Conservation (phyloP, 352 stramenopile genomes). For the Achlya hypogyna region DNA sequence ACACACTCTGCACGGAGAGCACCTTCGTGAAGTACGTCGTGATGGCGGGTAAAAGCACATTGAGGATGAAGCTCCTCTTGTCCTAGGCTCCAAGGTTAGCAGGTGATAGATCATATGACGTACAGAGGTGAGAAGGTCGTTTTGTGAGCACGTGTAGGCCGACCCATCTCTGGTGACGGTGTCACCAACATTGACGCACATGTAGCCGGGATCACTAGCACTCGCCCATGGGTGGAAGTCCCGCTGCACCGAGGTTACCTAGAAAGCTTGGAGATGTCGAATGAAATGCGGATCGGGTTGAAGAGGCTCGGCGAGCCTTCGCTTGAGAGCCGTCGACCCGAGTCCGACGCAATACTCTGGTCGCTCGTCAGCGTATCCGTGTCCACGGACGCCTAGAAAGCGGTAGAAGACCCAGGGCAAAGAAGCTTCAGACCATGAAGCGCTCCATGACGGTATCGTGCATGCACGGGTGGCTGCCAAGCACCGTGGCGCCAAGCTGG, state of each 20-base stretch:
- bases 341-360: conserved; percentile 13
- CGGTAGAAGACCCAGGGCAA: conserved; percentile 24
- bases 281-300: conserved; percentile 65
- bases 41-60: conserved; percentile 56
- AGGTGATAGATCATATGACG: not conserved
- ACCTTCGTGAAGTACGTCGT: conserved; percentile 45
- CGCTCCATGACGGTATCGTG: conserved; percentile 52
- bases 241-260: conserved; percentile 24
- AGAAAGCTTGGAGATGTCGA: conserved; percentile 63
- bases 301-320: conserved; percentile 25
- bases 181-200: conserved; percentile 43
- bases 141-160: conserved; percentile 37
- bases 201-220: conserved; percentile 47
- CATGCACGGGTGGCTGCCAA: conserved; percentile 41
- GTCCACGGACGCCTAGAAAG: conserved; percentile 22
- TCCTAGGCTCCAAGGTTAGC: not conserved
- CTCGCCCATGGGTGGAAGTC: not conserved
- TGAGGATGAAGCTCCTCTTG: conserved; percentile 60
- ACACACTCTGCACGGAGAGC: conserved; percentile 55
- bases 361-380: conserved; percentile 28
- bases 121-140: conserved; percentile 47
- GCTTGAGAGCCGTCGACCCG: conserved; percentile 28
- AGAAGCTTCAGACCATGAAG: conserved; percentile 35
- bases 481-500: not conserved
- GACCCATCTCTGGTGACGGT: conserved; percentile 39